Evolutionary conservation across 352 stramenopile species (phyloP), one percentile per base, ranked within the genome.

Genomic region (Ophiocytium majus): DNA sequence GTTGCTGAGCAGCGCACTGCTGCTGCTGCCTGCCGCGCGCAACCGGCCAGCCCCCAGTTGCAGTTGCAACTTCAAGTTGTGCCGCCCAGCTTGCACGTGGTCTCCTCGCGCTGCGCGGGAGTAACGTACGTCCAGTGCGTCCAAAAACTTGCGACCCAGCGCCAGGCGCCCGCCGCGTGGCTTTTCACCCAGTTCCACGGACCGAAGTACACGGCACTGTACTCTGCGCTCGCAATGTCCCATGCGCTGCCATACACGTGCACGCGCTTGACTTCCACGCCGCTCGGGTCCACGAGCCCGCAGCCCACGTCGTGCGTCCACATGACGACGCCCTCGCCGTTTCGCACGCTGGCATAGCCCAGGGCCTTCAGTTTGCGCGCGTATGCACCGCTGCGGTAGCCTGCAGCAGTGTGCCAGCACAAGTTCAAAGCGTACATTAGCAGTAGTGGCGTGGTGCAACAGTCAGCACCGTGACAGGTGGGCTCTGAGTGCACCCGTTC

Each of bases 291-390:
- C 5, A 81, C 75, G 1, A 81, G 31, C 1, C 75, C 75, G 5
- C 10, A 63, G 31, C 75, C 75, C 10, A 81, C 49, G 36, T 81
- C 75, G 36, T 81, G 75, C 17, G 75, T 81, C 75, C 75, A 81
- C 75, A 81, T 81, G 75, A 81, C 36, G 19, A 81, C 17, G 36
- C 75, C 75, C 32, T 81, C 75, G 37, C 75, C 75, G 75, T 81
- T 81, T 1, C 75, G 75, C 5, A 81, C 75, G 32, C 49, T 5
- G 28, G 1, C 5, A 17, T 81, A 81, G 31, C 75, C 75, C 10
- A 37, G 31, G n/a, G 31, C 17, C 50, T 57, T 81, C 5, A 81
- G 75, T 50, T 81, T 50, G n/a, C 50, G 19, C 37, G 75, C 75
- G 36, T 81, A 81, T 1, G 36, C 31, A 31, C 75, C 75, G n/a